Base-by-base conservation (phyloP, 2,329 filamentous ascomycete genomes). In the Botryotinia narcissicola region DNA sequence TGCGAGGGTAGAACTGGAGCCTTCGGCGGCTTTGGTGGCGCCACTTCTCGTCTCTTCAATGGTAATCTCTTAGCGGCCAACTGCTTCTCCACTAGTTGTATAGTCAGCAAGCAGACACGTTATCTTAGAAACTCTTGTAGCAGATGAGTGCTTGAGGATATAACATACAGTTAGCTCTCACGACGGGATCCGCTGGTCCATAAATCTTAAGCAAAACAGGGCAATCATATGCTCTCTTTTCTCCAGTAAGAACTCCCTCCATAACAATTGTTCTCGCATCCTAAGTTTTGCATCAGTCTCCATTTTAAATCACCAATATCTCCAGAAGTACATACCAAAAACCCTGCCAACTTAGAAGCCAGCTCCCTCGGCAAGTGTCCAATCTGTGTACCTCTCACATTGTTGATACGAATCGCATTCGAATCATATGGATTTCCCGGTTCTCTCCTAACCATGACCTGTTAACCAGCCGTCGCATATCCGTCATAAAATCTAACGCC, bases 371-470 rank as follows among this genome's bases (percentile, higher is more conserved):
- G 91, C 59, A 97, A 85, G 81, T 97, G 93, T 0, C 94, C 94
- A 77, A 97, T 93, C 78, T 97, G 93, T 12, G 82, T 81, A 25
- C 89, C 87, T 79, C 92, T 87, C 22, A 95, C 92, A 81, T 96
- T 97, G 78, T 92, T 87, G 1, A 97, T 88, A 8, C 89, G 88
- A 73, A 97, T 93, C 0, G 93, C 93, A 82, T 96, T 96, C 9
- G 77, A 75, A 79, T 96, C 93, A 79, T 92, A 93, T 77, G 83
- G 84, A 78, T 95, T 95, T 1, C 82, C 79, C 2, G 92, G 90
- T 79, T 95, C 91, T 79, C 93, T 85, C 51, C 84, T 84, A 71
- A 91, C 83, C 64, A 90, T 81, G 3, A 93, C 89, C 71, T 87
- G 84, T 80, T 93, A 91, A 37, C 90, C 90, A 3, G 84, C 77